Conservation (phyloP, 75 land plant species). For the Larix kaempferi region DNA sequence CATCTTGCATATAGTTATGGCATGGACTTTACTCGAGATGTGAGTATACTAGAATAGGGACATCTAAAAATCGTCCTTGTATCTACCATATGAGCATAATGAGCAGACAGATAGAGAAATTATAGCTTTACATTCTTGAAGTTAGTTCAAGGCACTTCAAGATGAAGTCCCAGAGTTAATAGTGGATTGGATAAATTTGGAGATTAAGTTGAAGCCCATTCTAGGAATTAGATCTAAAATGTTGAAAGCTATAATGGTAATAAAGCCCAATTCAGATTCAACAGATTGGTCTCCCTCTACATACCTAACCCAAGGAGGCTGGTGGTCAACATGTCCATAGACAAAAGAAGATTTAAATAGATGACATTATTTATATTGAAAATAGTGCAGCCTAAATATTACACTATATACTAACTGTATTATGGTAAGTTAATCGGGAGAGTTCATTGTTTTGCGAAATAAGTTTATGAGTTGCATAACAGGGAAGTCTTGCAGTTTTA, state of each 20-base stretch:
- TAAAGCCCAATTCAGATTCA: not conserved
- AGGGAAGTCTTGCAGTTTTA: too few species aligned
- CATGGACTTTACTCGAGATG: not conserved
- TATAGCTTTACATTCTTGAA: not conserved
- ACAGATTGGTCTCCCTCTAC: not conserved
- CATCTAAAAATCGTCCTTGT: too few species aligned
- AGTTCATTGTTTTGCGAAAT: too few species aligned
- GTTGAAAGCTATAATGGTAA: not conserved
- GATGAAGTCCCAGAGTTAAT: not conserved
- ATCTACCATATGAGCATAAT: not conserved
- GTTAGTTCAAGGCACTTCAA: slow-evolving; percentile 1
- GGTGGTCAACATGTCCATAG: not conserved
- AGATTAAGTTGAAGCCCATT: not conserved
- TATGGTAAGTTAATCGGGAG: too few species aligned
- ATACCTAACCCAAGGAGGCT: not conserved
- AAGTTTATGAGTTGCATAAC: too few species aligned
- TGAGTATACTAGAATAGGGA: not conserved
- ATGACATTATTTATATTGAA: too few species aligned
- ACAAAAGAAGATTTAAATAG: not conserved
- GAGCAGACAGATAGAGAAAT: not conserved
- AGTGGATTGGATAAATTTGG: not conserved
- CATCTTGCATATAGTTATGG: not conserved
- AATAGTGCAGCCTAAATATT: too few species aligned
- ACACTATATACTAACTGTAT: too few species aligned
- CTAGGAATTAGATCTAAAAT: not conserved